Conservation (phyloP, 345 rosid genomes). For the Mangifera indica region DNA sequence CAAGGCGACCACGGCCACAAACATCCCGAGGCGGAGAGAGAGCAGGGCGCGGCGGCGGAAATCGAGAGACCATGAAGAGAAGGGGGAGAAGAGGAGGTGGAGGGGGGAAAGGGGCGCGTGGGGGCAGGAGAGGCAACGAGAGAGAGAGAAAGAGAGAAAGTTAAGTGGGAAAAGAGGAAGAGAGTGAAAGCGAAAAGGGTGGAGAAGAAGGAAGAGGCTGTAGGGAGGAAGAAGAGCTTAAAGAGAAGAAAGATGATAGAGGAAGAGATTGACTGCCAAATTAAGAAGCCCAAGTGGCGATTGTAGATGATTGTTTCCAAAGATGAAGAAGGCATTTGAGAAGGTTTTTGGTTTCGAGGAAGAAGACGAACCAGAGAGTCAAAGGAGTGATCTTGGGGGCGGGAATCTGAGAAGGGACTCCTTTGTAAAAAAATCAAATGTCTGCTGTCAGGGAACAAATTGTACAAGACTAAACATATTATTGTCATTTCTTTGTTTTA, state of each 20-base stretch:
- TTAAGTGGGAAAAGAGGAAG: conserved; percentile 1
- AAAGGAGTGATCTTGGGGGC: background rate
- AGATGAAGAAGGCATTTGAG: background rate
- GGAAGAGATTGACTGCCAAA: conserved; percentile 15
- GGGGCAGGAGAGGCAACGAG: background rate
- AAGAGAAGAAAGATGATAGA: background rate
- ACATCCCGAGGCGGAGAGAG: conserved; percentile 42
- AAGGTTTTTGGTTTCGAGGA: background rate
- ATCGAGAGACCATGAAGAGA: conserved; percentile 39
- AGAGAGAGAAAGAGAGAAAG: conserved; percentile 6
- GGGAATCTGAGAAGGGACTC: background rate
- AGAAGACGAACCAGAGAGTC: background rate
- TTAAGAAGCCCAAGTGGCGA: conserved; percentile 12
- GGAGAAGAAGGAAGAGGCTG: background rate
- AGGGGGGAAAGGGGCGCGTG: conserved; percentile 31
- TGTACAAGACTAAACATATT: too few species aligned
- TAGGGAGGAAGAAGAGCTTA: background rate
- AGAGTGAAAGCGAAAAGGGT: background rate
- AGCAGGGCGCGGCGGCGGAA: conserved; percentile 51
- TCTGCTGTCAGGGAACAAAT: too few species aligned
- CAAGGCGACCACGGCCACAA: conserved; percentile 39
- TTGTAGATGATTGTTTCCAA: background rate
- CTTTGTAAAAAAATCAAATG: too few species aligned
- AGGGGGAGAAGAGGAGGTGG: conserved; percentile 39
- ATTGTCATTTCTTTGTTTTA: too few species aligned